Base-by-base conservation (phyloP, 1,284 basidiomycete genomes). In the Salmacisia buchloeana region DNA sequence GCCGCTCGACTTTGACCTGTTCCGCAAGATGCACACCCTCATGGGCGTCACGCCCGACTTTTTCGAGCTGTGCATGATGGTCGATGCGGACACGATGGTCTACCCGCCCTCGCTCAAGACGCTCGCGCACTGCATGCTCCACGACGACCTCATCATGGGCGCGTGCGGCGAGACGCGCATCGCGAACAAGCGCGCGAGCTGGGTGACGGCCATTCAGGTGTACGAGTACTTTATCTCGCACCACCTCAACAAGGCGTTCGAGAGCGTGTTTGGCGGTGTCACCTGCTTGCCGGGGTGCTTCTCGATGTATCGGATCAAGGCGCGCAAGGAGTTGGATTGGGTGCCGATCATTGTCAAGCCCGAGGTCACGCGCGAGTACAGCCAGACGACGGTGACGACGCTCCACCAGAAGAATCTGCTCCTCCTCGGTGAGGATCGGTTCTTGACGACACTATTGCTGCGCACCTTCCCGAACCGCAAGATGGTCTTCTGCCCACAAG, bases 1-100 rank as follows among this genome's bases (percentile, higher is more conserved):
- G 18, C 96, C 96, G 10, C 85, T 99, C 74, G 96, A 98, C 80
- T 98, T 92, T 78, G 96, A 98, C 81, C 84, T 99, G 23, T 99
- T 99, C 85, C 87, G 94, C 65, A 98, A 98, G 83, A 86, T 94
- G 6, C 93, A 97, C 74, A 85, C 90, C 45, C 85, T 98, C 56
- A 97, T 97, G 91, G 94, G 96, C 41, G 91, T 97, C n/a, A 97
- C 96, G 0, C 94, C 96, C 1, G 96, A 99, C 82, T 97, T 91
- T 81, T 98, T 98, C 76, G 96, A 99, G 83, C 89, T 96, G 43
- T 90, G 89, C 76, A 83, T 99, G 68, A 98, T 98, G 96, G 94
- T 98, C 70, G 96, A 99, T 81, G 96, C 96, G 64, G 96, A 99
- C 81, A 96, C 77, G 12, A 77, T 71, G 65, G 76, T 79, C 39